These are phyloP conservation scores for Zygosaccharomyces pseudobailii DNA, from an alignment of 1,139 yeast species.

Conservation along the genomic window DNA sequence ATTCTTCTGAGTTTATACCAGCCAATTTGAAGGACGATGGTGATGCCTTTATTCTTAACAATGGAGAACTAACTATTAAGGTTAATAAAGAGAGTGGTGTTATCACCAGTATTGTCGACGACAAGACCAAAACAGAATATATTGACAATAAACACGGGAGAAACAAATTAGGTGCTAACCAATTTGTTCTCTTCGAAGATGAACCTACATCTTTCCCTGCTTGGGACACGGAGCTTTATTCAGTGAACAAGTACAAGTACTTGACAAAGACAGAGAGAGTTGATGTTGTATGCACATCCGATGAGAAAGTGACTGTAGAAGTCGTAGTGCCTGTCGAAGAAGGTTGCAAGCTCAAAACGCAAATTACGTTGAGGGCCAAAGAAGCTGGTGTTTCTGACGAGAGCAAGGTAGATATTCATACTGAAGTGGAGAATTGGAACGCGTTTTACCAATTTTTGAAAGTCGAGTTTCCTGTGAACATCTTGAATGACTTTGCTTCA, in stretches of 20 bases:
- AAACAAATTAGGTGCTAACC: constrained; percentile 62
- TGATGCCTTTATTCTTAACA: constrained; percentile 40
- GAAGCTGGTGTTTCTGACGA: constrained; percentile 32
- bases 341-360: constrained; percentile 56
- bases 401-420: constrained; percentile 48
- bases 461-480: constrained; percentile 89
- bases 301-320: constrained; percentile 57
- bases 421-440: constrained; percentile 71
- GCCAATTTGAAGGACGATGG: constrained; percentile 10
- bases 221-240: constrained; percentile 93
- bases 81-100: constrained; percentile 56
- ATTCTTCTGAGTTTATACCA: constrained; percentile 4
- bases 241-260: constrained; percentile 63
- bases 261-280: constrained; percentile 43
- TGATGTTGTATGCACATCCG: constrained; percentile 49
- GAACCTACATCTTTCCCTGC: constrained; percentile 90
- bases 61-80: constrained; percentile 55
- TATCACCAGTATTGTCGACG: constrained; percentile 62
- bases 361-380: constrained; percentile 65
- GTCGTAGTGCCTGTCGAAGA: constrained; percentile 38
- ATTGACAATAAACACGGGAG: constrained; percentile 52
- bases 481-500: constrained; percentile 68
- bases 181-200: constrained; percentile 76
- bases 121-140: constrained; percentile 57
- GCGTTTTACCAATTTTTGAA: constrained; percentile 84